phyloP scores from a whole-genome alignment of 2,329 filamentous ascomycete species.

The Paracorniculantispora psalliotae region DNA sequence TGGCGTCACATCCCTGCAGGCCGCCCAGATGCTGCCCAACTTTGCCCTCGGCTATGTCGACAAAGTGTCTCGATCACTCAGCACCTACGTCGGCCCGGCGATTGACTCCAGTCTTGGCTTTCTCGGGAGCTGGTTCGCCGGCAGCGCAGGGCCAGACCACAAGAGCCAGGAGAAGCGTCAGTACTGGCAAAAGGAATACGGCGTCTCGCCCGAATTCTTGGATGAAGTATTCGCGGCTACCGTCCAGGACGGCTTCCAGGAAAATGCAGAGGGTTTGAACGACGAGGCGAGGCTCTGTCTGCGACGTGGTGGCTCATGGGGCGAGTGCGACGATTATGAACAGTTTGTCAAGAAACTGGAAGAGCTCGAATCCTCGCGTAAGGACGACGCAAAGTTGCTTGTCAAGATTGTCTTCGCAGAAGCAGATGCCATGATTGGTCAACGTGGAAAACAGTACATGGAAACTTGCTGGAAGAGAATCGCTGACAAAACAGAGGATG shows the following conservation, averaged over 20 bases:
- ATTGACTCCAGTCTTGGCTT: not conserved
- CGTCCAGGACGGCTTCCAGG: not conserved
- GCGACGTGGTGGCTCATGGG: not conserved
- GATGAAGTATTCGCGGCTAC: not conserved
- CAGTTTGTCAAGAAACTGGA: not conserved
- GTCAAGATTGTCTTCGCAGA: not conserved
- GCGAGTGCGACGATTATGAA: not conserved
- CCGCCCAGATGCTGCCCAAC: not conserved
- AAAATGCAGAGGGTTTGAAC: not conserved
- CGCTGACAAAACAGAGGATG: not conserved
- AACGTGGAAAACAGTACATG: not conserved
- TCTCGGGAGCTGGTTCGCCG: not conserved
- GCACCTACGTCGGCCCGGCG: not conserved
- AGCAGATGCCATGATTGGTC: not conserved
- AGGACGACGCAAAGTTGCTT: not conserved
- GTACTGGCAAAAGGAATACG: not conserved
- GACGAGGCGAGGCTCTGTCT: not conserved
- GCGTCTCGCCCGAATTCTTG: not conserved
- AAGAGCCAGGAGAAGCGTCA: not conserved
- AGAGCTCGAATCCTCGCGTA: not conserved
- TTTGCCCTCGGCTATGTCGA: not conserved
- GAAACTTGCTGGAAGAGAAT: not conserved
- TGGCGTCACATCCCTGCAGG: not conserved
- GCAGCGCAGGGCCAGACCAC: not conserved
- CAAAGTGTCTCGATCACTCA: not conserved